Evolutionary conservation across 1,139 yeast species (phyloP), one percentile per base, ranked within the genome.

Genomic region (Scheffersomyces illinoinensis): DNA sequence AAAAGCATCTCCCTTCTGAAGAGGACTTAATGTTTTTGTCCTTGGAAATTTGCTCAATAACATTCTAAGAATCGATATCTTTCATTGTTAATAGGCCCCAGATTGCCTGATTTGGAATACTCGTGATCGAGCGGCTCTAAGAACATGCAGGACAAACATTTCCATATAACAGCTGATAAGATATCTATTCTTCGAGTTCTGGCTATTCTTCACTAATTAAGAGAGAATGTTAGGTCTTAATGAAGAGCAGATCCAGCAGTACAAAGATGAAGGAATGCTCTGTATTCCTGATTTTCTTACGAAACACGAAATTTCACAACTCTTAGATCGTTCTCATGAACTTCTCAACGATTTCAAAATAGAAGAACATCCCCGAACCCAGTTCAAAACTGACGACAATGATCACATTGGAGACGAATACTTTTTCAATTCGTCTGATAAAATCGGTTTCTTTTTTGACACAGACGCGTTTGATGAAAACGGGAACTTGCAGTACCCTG

Each of bases 401-500:
- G 83, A 79, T 56, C 95, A 89, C 67, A 82, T 90, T 53, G 95
- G 96, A 1, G 95, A 90, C 70, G 79, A 83, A 46, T 90, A 90
- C 71, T 90, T 90, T 69, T 74, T 90, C 54, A 81, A 85, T 52
- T 88, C 93, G 2, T 81, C 91, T 0, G 90, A 90, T 66, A 89
- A 90, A 63, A 78, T 90, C 5, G 81, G 86, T 5, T 90, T 76
- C 69, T 90, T 90, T 73, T 86, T 90, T 62, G 96, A 90, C 65
- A 85, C 85, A 4, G 92, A 85, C 66, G 93, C 96, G 0, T 83
- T 89, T 65, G 85, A 84, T 64, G 77, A 72, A 5, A 54, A 69
- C 1, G 90, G 90, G 5, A 67, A 80, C 20, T 76, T 90, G 62
- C 70, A 69, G 50, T 83, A 78, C 67, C 85, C 89, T 14, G 80